phyloP scores from a whole-genome alignment of 2,329 filamentous ascomycete species.

The Chrysoporthe puriensis region DNA sequence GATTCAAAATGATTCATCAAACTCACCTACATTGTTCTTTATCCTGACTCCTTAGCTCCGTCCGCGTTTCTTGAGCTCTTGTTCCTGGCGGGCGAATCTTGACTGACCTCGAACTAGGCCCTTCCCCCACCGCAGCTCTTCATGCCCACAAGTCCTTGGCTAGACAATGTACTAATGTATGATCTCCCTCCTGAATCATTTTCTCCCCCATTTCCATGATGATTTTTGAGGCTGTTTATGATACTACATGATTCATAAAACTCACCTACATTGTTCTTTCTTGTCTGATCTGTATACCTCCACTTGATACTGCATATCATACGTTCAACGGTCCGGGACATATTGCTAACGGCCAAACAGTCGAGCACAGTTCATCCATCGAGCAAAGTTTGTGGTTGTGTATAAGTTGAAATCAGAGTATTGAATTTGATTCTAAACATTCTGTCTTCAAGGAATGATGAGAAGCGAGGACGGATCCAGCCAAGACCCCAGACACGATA shows the following conservation, averaged over 20 bases:
- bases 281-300: slow-evolving; percentile 1
- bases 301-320: slow-evolving; percentile 23
- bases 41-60: slow-evolving; percentile 33
- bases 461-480: background rate
- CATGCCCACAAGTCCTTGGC: background rate
- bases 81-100: background rate
- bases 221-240: slow-evolving; percentile 29
- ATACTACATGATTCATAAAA: slow-evolving; percentile 27
- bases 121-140: too few relatives aligned
- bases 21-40: slow-evolving; percentile 36
- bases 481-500: background rate
- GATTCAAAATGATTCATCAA: slow-evolving; percentile 45
- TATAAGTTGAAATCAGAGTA: background rate
- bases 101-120: background rate
- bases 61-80: background rate
- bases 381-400: background rate
- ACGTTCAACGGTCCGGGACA: slow-evolving; percentile 37
- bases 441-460: background rate
- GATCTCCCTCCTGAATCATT: too few relatives aligned
- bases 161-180: background rate
- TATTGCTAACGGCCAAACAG: background rate
- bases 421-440: background rate
- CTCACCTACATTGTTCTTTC: slow-evolving; percentile 29
- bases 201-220: slow-evolving; percentile 12
- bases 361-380: background rate